Evolutionary conservation across 805 yeast species (phyloP), one percentile per base, ranked within the genome.

Genomic region (Blastobotrys robertii): DNA sequence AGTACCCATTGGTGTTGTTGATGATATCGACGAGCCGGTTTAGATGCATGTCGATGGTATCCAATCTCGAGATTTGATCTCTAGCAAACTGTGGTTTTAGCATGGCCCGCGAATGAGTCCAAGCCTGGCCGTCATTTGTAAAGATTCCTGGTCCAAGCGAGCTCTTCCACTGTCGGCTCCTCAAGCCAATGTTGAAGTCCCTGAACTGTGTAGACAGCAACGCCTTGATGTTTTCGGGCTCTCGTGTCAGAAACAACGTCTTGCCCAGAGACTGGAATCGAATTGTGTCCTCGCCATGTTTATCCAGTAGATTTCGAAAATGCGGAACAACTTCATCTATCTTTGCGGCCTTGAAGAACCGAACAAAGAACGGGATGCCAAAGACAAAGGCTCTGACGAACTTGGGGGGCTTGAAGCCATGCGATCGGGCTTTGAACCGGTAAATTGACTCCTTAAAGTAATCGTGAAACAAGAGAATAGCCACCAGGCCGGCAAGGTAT

Each of bases 41-140:
- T 4, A 19, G 25, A 46, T 64, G 67, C n/a, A 28, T 39, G n/a
- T 51, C 48, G 14, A 63, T 40, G 35, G 48, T 39, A 6, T 44
- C 49, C 1, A 61, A 48, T 19, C 57, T 58, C n/a, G 57, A 50
- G 16, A 62, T 55, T 50, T 60, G 64, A 31, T 56, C 57, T 7
- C 60, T 49, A 30, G 53, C 37, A 47, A 63, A 63, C 48, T 62
- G 64, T 5, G 67, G 67, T 31, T 65, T 53, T 32, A 63, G 51
- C 54, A 63, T 45, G 5, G 60, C 53, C 9, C 67, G 50, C n/a
- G 66, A 58, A 41, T 63, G 66, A 38, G 57, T 53, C 67, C 67
- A 63, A 14, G 54, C 57, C 33, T 51, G 52, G 25, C 64, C 63
- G 32, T 55, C 56, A 15, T 56, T 52, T 2, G 65, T 62, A 51